These are phyloP conservation scores for Pelargonium nanum DNA, from an alignment of 345 rosid species.

Conservation along the genomic window DNA sequence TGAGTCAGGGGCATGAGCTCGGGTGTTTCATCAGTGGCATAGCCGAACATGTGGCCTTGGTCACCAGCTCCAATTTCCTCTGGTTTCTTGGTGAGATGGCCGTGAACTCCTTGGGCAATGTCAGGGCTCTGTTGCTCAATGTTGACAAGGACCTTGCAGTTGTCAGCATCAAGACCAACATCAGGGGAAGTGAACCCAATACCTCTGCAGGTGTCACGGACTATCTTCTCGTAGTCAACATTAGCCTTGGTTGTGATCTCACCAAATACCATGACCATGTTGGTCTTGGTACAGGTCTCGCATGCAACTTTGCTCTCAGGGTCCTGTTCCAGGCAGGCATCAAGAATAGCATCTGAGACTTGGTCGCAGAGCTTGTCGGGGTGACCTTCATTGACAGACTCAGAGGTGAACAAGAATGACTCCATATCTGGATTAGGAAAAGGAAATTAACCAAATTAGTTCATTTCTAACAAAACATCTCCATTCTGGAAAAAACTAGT, in stretches of 20 bases:
- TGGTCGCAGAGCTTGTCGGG: slow-evolving; percentile 83
- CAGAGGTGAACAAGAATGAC: slow-evolving; percentile 70
- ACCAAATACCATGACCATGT: slow-evolving; percentile 80
- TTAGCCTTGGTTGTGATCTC: slow-evolving; percentile 71
- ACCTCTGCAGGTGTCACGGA: slow-evolving; percentile 62
- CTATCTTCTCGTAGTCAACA: slow-evolving; percentile 64
- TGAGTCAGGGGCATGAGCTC: slow-evolving; percentile 76
- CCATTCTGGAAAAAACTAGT: no score
- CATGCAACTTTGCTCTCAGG: slow-evolving; percentile 82
- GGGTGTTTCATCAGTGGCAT: slow-evolving; percentile 71
- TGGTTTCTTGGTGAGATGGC: slow-evolving; percentile 65
- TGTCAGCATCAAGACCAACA: slow-evolving; percentile 73
- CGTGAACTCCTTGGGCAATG: slow-evolving; percentile 78
- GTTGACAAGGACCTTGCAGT: slow-evolving; percentile 63
- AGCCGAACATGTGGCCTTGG: slow-evolving; percentile 77
- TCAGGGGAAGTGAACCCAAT: slow-evolving; percentile 61
- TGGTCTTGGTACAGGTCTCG: slow-evolving; percentile 76
- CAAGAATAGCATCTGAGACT: slow-evolving; percentile 74
- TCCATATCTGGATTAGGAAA: slow-evolving; percentile 35
- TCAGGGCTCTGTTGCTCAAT: slow-evolving; percentile 79
- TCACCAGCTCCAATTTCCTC: slow-evolving; percentile 90
- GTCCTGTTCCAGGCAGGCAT: slow-evolving; percentile 75
- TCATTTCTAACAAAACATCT: background rate
- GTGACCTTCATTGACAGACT: slow-evolving; percentile 76
- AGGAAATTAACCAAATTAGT: no score